Base-by-base conservation (phyloP, 225 moss, liverwort and hornwort genomes). In the Lunularia cruciata region DNA sequence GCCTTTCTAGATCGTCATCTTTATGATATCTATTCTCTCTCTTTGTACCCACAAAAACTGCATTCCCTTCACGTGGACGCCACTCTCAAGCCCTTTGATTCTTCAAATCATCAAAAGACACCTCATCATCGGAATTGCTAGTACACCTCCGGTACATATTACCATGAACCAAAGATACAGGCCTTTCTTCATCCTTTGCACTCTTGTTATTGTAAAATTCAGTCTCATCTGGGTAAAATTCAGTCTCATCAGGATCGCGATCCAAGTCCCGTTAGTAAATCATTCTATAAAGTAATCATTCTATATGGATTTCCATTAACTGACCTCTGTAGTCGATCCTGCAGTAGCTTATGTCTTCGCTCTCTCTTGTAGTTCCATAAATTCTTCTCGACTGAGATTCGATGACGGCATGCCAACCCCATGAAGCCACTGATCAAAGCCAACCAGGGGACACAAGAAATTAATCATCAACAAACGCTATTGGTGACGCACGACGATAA, bases 331-430 rank as follows among this genome's bases (percentile, higher is more conserved):
- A 84, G 53, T 66, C 78, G 88, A 53, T 92, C 90, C 52, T 92
- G 86, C 76, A 92, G 75, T 47, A 84, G 8, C 57, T 90, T 75
- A 46, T 88, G 92, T 65, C 80, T 81, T 46, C 88, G 83, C 65
- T 90, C 88, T 65, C 74, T 92, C 88, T 77, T 96, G 95, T 40
- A 90, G 87, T 76, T 96, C 92, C 75, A 90, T 72, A 74, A 96
- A 96, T 65, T 96, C 92, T 69, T 96, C 95, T 59, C 95, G 80
- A 76, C 85, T 88, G 70, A 92, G 79, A 55, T 86, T 76, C 72
- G 79, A 85, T 51, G 89, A 82, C 36, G 86, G 84, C 69, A 89
- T 86, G 57, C 73, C 79, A 60, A 80, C 86, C 95, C 86, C 82
- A 95, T 83, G 57, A 86, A 92, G 76, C 86, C 91, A 59, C 94